Percentiles rank a stretch among this genome's conserved stretches.
These are phyloP conservation scores for Leccinellum albellum DNA, from an alignment of 768 basidiomycete genomes.

Conservation along the genomic window DNA sequence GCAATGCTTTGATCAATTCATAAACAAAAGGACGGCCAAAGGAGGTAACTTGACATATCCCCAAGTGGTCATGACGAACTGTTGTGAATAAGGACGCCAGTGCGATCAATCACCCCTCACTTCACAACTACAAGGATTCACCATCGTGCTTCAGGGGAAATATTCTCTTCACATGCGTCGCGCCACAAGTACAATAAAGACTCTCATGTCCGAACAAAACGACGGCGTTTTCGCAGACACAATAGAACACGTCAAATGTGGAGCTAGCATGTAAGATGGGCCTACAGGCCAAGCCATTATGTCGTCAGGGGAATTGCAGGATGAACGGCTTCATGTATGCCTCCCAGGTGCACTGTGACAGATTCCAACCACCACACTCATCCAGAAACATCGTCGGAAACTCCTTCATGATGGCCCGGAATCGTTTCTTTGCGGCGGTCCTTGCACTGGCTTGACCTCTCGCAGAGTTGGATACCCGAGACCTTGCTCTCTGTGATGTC, in stretches of 20 bases:
- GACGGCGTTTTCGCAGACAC: slow-evolving; percentile 8
- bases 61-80: slow-evolving; percentile 1
- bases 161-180: not conserved
- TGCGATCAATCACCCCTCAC: slow-evolving; percentile 11
- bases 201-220: slow-evolving; percentile 18
- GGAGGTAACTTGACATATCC: slow-evolving; percentile 1
- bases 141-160: not conserved
- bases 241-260: slow-evolving; percentile 1
- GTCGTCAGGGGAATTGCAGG: slow-evolving; percentile 53
- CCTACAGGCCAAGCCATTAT: not conserved
- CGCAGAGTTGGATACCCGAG: slow-evolving; percentile 6
- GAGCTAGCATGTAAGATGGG: not conserved
- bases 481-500: slow-evolving; percentile 6
- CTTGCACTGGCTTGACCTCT: slow-evolving; percentile 17
- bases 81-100: not conserved
- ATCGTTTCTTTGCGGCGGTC: slow-evolving; percentile 17
- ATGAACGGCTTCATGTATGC: slow-evolving; percentile 57
- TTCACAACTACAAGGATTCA: not conserved
- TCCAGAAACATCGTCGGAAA: slow-evolving; percentile 31
- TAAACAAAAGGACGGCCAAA: not conserved
- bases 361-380: slow-evolving; percentile 45
- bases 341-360: slow-evolving; percentile 60
- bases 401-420: slow-evolving; percentile 34
- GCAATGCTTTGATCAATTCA: not conserved
- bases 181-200: slow-evolving; percentile 1